phyloP scores from a whole-genome alignment of 805 yeast genomes.

The Monosporozyma servazzii region DNA sequence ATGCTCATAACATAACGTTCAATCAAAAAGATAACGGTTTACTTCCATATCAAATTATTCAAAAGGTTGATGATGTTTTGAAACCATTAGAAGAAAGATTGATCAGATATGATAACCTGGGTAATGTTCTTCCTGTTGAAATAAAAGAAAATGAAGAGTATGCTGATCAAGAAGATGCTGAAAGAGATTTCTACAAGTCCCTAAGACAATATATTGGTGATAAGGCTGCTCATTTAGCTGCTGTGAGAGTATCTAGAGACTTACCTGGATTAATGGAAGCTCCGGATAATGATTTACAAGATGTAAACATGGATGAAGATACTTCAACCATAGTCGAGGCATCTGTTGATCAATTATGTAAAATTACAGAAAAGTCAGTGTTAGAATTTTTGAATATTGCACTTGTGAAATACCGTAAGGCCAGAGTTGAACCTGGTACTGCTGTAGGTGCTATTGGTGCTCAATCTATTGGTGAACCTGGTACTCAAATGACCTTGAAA shows the following conservation, averaged over 20 bases:
- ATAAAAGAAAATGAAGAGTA: slow-evolving; percentile 45
- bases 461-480: slow-evolving; percentile 98
- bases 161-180: slow-evolving; percentile 82
- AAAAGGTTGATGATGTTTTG: slow-evolving; percentile 46
- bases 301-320: slow-evolving; percentile 32
- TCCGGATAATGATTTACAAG: slow-evolving; percentile 39
- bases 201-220: slow-evolving; percentile 51
- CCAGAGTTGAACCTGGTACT: slow-evolving; percentile 96
- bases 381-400: slow-evolving; percentile 64
- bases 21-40: slow-evolving; percentile 45
- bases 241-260: slow-evolving; percentile 45
- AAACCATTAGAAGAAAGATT: slow-evolving; percentile 52
- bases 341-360: slow-evolving; percentile 55
- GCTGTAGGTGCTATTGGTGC: slow-evolving; percentile 99
- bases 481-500: slow-evolving; percentile 95
- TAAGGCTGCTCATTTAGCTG: slow-evolving; percentile 51
- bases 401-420: slow-evolving; percentile 70
- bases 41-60: slow-evolving; percentile 59
- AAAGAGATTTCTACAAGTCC: slow-evolving; percentile 73
- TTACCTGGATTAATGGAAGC: slow-evolving; percentile 37
- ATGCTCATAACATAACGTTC: slow-evolving; percentile 67
- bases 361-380: slow-evolving; percentile 55
- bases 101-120: slow-evolving; percentile 65
- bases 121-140: slow-evolving; percentile 39
- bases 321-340: slow-evolving; percentile 31